Evolutionary conservation across 169 alveolate genomes (phyloP), one percentile per base, ranked within the genome.

Genomic region (Theileria annulata): DNA sequence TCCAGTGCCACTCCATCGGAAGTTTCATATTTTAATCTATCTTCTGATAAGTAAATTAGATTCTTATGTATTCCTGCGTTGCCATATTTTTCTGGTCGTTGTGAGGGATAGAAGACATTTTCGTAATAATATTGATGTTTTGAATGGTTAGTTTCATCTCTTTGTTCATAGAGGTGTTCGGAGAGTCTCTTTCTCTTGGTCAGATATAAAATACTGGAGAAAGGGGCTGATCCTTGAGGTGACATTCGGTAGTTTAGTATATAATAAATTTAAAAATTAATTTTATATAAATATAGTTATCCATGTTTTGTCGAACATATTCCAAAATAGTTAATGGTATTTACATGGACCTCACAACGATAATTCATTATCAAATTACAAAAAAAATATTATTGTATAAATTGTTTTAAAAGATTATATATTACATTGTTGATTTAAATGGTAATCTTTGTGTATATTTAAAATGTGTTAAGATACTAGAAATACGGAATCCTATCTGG

Each of bases 131-230:
- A 54, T 54, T 54, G 63, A 21, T 54, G 27, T 8, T 59, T 28
- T 79, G 47, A 77, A 25, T 80, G 56, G 48, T 5, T 47, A 75
- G 54, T 23, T 56, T 48, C 47, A 28, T 15, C 21, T 54, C 27
- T 54, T 4, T 54, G 63, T 21, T 54, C 63, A 21, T n/a, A 54
- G 10, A 69, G 49, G 33, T 79, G 21, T 31, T 72, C 85, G 30
- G 85, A 47, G 5, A 80, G 72, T 15, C 58, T 51, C 42, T 56
- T 56, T 17, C 88, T 51, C 77, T 63, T 80, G n/a, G 88, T 74
- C 70, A 80, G 35, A 64, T 80, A 80, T 21, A 80, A 59, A 47
- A 74, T 51, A 35, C 88, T 80, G 12, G 88, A 64, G 25, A 66
- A 17, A 3, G 88, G 88, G 21, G 88, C 72, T 21, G 49, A 23